Percentiles rank a stretch among this genome's conserved stretches.
These are phyloP conservation scores for Saccharomycopsis lassenensis DNA, from an alignment of 805 yeast species.

Conservation along the genomic window DNA sequence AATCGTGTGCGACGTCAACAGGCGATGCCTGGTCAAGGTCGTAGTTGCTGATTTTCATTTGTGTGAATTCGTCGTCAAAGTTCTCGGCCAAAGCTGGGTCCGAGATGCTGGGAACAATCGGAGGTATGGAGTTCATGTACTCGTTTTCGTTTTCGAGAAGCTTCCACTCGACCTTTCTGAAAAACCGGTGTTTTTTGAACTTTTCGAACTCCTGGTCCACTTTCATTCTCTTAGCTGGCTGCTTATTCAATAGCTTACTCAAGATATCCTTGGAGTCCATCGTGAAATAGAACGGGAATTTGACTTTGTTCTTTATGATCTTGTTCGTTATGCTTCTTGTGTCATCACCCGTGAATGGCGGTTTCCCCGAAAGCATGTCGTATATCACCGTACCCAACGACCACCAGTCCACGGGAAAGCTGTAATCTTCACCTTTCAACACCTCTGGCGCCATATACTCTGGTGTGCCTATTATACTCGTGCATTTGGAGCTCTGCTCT, in stretches of 20 bases:
- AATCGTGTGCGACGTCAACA: constrained; percentile 11
- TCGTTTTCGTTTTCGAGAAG: constrained; percentile 38
- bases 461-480: constrained; percentile 63
- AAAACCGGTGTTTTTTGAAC: constrained; percentile 59
- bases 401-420: constrained; percentile 84
- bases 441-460: constrained; percentile 90
- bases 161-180: constrained; percentile 68
- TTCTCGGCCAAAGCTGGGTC: constrained; percentile 79
- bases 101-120: constrained; percentile 73
- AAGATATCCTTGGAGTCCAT: constrained; percentile 72
- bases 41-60: constrained; percentile 38
- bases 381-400: constrained; percentile 73
- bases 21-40: constrained; percentile 11
- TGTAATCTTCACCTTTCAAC: constrained; percentile 64
- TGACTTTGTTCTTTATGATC: constrained; percentile 54
- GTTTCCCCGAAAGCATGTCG: constrained; percentile 76
- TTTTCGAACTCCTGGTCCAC: constrained; percentile 42
- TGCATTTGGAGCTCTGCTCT: constrained; percentile 33
- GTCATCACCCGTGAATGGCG: constrained; percentile 81
- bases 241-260: constrained; percentile 53
- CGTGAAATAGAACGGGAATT: constrained; percentile 65
- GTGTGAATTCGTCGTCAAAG: constrained; percentile 71
- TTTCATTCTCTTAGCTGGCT: constrained; percentile 55
- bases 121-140: constrained; percentile 43
- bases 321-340: constrained; percentile 68